Conservation (phyloP, 2,329 filamentous ascomycete species). For the Sarocladium brachiariae region DNA sequence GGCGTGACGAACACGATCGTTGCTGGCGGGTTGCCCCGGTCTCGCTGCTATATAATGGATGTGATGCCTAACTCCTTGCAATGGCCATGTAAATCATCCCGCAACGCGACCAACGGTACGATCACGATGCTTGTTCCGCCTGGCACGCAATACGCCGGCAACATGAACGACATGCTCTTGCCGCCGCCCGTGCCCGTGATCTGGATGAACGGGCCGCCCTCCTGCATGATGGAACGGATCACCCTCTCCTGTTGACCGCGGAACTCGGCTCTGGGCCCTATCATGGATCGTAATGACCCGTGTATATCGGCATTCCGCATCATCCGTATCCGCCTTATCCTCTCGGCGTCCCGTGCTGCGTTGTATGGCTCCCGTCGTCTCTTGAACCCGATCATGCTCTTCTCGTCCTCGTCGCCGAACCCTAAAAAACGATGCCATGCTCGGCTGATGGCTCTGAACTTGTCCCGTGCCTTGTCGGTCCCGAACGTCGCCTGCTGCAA, state of each 20-base stretch:
- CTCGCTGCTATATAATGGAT: neutral
- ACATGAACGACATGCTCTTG: slow-evolving; percentile 15
- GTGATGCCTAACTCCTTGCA: neutral
- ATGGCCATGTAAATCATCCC: neutral
- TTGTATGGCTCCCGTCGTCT: slow-evolving; percentile 1
- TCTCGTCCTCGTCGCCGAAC: neutral
- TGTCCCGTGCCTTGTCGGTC: neutral
- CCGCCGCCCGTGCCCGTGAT: slow-evolving; percentile 11
- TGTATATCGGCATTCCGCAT: neutral
- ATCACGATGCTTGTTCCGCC: slow-evolving; percentile 9
- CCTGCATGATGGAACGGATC: slow-evolving; percentile 7
- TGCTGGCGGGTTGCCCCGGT: neutral
- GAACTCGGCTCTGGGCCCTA: slow-evolving; percentile 9
- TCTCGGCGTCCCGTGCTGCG: neutral
- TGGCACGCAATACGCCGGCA: slow-evolving; percentile 7
- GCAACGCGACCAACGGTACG: slow-evolving; percentile 3
- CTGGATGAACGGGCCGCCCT: slow-evolving; percentile 9
- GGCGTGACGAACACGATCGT: slow-evolving; percentile 4
- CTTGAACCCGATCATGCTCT: neutral
- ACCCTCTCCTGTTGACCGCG: slow-evolving; percentile 5
- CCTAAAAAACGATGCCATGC: slow-evolving; percentile 12
- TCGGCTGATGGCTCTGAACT: slow-evolving; percentile 11
- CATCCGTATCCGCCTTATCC: neutral
- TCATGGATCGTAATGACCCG: neutral
- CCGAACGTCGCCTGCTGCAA: slow-evolving; percentile 8